Base-by-base conservation (phyloP, 2,329 filamentous ascomycete species). In the Akanthomyces muscarius region DNA sequence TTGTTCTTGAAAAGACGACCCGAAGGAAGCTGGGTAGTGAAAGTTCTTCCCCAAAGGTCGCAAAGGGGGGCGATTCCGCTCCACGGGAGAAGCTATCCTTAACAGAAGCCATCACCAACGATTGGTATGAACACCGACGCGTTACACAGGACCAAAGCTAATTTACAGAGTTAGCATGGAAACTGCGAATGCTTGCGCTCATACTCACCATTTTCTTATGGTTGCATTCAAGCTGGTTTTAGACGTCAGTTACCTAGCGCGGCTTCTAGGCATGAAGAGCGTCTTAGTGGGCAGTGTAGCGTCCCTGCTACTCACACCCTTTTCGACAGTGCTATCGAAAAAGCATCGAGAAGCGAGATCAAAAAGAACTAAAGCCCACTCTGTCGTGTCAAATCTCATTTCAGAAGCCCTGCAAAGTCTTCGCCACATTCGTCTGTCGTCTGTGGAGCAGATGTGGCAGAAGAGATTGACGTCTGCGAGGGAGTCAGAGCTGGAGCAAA, bases 391-490 rank as follows among this genome's bases (percentile, higher is more conserved):
- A 8, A 59, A 50, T 11, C 56, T 59, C 18, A 30, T 50, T 11
- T 50, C 44, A 2, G 62, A 66, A n/a, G 53, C 60, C 18, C 18
- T 64, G n/a, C 47, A 59, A 23, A 44, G 54, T n/a, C 62, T 66
- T 18, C 63, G 62, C 4, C 50, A 62, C 28, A 66, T 66, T 48
- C 58, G 64, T 3, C 58, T 66, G 10, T 62, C 62, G 10, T 66
- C 64, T 7, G 51, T 60, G 59, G 64, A 66, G 41, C 48, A 25
- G 2, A 14, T 56, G 11, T 66, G 63, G 64, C 18, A 64, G 36
- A 14, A n/a, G 25, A 33, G 47, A 21, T 41, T 64, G 2, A 13
- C 47, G 16, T n/a, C 25, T 2, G 14, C 41, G 13, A 59, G 62
- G 33, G 48, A 52, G 8, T 18, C 38, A n/a, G 62, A 66, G 45